Base-by-base conservation (phyloP, 805 yeast species). In the Wickerhamomyces subpelliculosus region DNA sequence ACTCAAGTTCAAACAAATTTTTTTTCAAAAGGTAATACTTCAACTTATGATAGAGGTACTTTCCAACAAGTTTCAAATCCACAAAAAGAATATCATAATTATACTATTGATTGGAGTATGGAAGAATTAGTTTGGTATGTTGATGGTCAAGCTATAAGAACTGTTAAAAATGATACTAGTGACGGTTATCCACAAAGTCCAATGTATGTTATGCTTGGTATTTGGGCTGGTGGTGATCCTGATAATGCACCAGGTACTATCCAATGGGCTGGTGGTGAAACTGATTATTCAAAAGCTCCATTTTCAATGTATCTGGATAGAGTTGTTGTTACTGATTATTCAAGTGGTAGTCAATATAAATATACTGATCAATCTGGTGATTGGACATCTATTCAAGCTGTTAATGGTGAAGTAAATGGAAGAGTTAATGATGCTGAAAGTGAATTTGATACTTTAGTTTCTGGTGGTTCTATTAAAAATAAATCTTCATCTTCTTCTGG, bases 161-260 rank as follows among this genome's bases (percentile, higher is more conserved):
- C 84, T 2, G 62, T 89, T 38, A 31, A 53, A 10, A 68, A 75
- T 40, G 61, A 65, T 39, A 65, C 79, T 18, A 55, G 74, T 14
- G 70, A 76, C 53, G 95, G 95, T 5, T 89, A 74, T 60, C 97
- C 97, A 31, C 95, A 88, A 63, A 66, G 87, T n/a, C 97, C 97
- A 35, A 85, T 88, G 89, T 70, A 65, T 46, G 56, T 83, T 11
- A 70, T 65, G 54, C 65, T 75, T 44, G 90, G 93, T 46, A 62
- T 78, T 24, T 83, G 93, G 90, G 88, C 88, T 4, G 90, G 89
- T 51, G 93, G 93, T 56, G 88, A 82, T 58, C 64, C 83, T 22
- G 48, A 64, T 20, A 81, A 81, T 50, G 64, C 68, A 7, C 64
- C 65, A 27, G 90, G 90, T 35, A 81, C 89, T 2, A 80, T 83